Evolutionary conservation across 2,329 filamentous ascomycete genomes (phyloP), one percentile per base, ranked within the genome.

Genomic region (Fragosphaeria purpurea): DNA sequence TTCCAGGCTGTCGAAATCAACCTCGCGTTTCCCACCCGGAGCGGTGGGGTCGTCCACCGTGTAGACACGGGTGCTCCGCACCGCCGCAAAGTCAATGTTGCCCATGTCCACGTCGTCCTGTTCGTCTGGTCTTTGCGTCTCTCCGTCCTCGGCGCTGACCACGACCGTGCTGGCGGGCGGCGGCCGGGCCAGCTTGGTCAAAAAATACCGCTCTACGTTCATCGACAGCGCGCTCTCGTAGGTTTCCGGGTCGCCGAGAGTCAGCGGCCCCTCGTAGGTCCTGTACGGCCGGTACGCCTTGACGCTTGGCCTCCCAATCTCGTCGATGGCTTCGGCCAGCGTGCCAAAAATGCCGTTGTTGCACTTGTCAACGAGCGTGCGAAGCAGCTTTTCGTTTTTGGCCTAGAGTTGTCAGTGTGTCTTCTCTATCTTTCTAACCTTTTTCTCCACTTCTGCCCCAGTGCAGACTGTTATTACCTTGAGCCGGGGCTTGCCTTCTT

Each of bases 201-300:
- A 86, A 59, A 90, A 91, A 64, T 94, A 98, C 50, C 93, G 80
- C 65, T 97, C 89, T 1, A 98, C 84, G 51, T 87, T 82, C 60
- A 98, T 95, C 30, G 76, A 79, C 60, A 96, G 69, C 1, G 89
- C 86, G 12, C 83, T 80, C 4, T 85, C 78, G 59, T 87, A 89
- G 13, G 78, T 76, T n/a, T 76, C 69, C 0, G 82, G 77, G 58
- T 96, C 80, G 4, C 93, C 93, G 2, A 98, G 76, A 0, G 82
- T 88, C 33, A 98, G 75, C 3, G 76, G 69, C 1, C 91, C 91
- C 58, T 85, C 88, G 63, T 86, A 98, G 1, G 81, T 83, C 51
- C 85, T 82, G 59, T 87, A 84, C 1, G 88, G 85, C 55, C 80
- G 82, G n/a, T 82, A 77, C 6, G 73, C 65, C 65, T 95, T 97